Conservation (phyloP, 2,329 filamentous ascomycete species). For the Paecilomyces sp. region DNA sequence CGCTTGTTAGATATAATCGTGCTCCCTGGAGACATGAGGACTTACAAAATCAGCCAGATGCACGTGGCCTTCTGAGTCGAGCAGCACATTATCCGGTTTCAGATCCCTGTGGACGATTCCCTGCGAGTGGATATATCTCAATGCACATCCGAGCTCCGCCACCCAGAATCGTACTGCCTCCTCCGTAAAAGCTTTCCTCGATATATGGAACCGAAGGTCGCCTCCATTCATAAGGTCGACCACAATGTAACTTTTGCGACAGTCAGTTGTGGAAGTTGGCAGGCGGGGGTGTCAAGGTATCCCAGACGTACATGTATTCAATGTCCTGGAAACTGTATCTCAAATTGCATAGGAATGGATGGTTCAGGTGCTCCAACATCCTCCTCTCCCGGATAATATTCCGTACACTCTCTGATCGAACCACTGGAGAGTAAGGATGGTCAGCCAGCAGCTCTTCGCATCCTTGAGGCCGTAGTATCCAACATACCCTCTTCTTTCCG, state of each 20-base stretch:
- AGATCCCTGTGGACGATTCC: slow-evolving; percentile 87
- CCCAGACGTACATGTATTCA: slow-evolving; percentile 79
- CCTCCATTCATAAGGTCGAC: slow-evolving; percentile 98
- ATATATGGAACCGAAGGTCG: slow-evolving; percentile 95
- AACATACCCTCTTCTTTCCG: slow-evolving; percentile 89
- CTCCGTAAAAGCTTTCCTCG: slow-evolving; percentile 94
- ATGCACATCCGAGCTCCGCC: slow-evolving; percentile 81
- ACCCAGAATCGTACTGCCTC: slow-evolving; percentile 97
- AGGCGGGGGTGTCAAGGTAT: background rate
- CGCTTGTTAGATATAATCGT: slow-evolving; percentile 7
- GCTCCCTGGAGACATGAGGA: slow-evolving; percentile 7
- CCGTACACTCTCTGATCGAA: slow-evolving; percentile 92
- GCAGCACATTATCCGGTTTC: slow-evolving; percentile 84
- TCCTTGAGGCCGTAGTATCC: background rate
- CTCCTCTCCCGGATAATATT: slow-evolving; percentile 96
- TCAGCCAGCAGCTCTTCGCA: slow-evolving; percentile 7
- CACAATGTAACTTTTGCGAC: slow-evolving; percentile 65
- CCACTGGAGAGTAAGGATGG: slow-evolving; percentile 54
- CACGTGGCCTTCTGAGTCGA: slow-evolving; percentile 86
- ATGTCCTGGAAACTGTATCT: slow-evolving; percentile 99
- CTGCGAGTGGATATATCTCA: slow-evolving; percentile 78
- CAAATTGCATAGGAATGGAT: slow-evolving; percentile 96
- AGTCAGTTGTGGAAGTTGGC: slow-evolving; percentile 16
- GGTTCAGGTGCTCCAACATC: slow-evolving; percentile 97
- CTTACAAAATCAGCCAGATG: slow-evolving; percentile 95